Base-by-base conservation (phyloP, 768 basidiomycete species). In the Suillus hirtellus region DNA sequence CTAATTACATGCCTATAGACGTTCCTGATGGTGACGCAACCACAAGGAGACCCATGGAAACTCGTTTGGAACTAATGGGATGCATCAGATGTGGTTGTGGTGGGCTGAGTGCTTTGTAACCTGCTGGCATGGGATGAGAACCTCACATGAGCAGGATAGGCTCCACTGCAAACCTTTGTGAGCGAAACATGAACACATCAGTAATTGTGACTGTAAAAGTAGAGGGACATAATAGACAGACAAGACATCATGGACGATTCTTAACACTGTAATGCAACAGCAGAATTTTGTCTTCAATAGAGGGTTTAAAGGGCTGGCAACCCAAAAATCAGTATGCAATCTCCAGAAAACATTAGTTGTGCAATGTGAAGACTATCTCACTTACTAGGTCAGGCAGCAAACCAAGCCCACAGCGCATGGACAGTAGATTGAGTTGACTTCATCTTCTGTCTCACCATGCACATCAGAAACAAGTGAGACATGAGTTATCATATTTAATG, bases 391-490 rank as follows among this genome's bases (percentile, higher is more conserved):
- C 96, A 53, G 96, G 96, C 15, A 95, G 84, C 5, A 99, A 81
- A 67, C 96, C 96, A 17, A 98, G 83, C 4, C 96, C 96, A 56
- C 50, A 99, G 79, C 60, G 93, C 95, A 69, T 96, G 92, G 12
- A 99, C 92, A 19, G 95, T 96, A 17, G 96, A 96, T 76, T 99
- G 96, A 0, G 96, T 99, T 1, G 96, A 96, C 74, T 99, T 99
- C 11, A 96, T 99, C 78, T 99, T 99, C 73, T 98, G 96, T 31
- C 75, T 99, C 96, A 62, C 96, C 96, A 61, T 97, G 95, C 83
- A 99, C 93, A 71, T 97, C 94, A 19, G 96, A 96, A 24, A 99
- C 95, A 37, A 99, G 88, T 7, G 94, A 96, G 54, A 99, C 96
- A 68, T 98, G 96, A 64, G 78, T 99, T 98, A 63, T 95, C 93